phyloP scores from a whole-genome alignment of 2,329 filamentous ascomycete genomes.

The Phaeophleospora eucalypticola region DNA sequence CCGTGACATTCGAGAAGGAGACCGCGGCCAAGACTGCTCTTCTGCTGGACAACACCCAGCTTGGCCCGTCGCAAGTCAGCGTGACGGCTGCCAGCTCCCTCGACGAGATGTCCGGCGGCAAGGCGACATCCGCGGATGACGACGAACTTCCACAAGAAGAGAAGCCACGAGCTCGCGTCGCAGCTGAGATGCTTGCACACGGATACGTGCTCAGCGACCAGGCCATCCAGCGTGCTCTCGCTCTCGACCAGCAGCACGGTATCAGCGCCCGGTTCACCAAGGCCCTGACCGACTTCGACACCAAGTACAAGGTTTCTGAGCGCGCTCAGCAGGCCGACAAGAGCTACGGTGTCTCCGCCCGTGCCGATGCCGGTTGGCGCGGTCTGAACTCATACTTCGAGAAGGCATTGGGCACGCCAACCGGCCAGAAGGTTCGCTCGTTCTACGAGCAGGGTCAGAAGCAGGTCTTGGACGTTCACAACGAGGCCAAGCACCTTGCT shows the following conservation, averaged over 20 bases:
- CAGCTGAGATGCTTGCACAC: slow-evolving; percentile 94
- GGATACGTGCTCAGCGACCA: slow-evolving; percentile 79
- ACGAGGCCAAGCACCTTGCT: slow-evolving; percentile 81
- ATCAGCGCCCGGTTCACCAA: slow-evolving; percentile 74
- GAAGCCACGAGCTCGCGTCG: slow-evolving; percentile 88
- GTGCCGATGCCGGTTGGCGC: slow-evolving; percentile 62
- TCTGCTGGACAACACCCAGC: slow-evolving; percentile 93
- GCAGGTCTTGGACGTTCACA: slow-evolving; percentile 91
- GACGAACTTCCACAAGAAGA: slow-evolving; percentile 84
- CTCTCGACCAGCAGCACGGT: slow-evolving; percentile 85
- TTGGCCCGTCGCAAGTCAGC: slow-evolving; percentile 70
- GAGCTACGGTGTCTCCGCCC: slow-evolving; percentile 75
- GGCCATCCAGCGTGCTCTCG: slow-evolving; percentile 77
- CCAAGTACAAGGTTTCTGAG: slow-evolving; percentile 82
- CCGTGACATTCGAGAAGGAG: slow-evolving; percentile 95
- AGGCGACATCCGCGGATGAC: slow-evolving; percentile 52
- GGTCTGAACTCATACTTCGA: slow-evolving; percentile 88
- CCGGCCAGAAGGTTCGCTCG: slow-evolving; percentile 77
- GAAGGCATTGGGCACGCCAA: slow-evolving; percentile 81
- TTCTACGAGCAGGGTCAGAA: slow-evolving; percentile 84
- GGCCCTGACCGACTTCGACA: slow-evolving; percentile 72
- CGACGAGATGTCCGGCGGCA: slow-evolving; percentile 59
- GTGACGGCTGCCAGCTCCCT: slow-evolving; percentile 69
- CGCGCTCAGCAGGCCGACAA: slow-evolving; percentile 79
- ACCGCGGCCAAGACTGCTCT: slow-evolving; percentile 95